phyloP scores from a whole-genome alignment of 306 rosid genomes.

The Cercis canadensis region DNA sequence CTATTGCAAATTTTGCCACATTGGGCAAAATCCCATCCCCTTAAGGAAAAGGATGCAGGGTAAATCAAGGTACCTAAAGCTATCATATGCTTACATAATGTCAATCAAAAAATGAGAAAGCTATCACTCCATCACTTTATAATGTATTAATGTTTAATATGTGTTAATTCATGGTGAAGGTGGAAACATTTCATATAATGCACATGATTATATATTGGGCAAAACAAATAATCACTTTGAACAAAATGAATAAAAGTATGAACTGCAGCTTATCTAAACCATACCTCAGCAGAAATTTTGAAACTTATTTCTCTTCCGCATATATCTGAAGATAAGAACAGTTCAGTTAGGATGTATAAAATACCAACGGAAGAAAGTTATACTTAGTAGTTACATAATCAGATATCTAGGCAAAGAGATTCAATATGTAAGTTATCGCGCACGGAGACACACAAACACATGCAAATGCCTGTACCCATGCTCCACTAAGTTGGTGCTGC shows the following conservation, averaged over 20 bases:
- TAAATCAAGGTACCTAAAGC: not conserved
- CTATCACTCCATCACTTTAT: too few species aligned
- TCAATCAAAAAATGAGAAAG: not conserved
- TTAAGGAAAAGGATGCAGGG: not conserved
- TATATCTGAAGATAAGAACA: conserved; percentile 34
- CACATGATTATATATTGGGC: not conserved
- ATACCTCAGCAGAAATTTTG: conserved; percentile 43
- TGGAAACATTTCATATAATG: not conserved
- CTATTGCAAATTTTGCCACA: not conserved
- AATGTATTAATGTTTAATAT: not conserved
- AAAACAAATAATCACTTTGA: not conserved
- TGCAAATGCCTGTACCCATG: too few species aligned
- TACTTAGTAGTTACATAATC: not conserved
- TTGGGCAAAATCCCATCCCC: not conserved
- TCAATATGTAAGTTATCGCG: not conserved
- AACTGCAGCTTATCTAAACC: conserved; percentile 17
- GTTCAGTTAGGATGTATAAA: not conserved
- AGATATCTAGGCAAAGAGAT: too few species aligned
- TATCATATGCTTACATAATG: conserved; percentile 1
- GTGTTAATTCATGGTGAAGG: not conserved
- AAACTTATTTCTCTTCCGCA: conserved; percentile 37
- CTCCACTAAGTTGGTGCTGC: conserved; percentile 1
- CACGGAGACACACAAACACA: too few species aligned
- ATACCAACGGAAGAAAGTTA: not conserved
- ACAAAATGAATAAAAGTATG: not conserved